phyloP scores from a whole-genome alignment of 2,329 filamentous ascomycete genomes.

The Arthroderma sp. region DNA sequence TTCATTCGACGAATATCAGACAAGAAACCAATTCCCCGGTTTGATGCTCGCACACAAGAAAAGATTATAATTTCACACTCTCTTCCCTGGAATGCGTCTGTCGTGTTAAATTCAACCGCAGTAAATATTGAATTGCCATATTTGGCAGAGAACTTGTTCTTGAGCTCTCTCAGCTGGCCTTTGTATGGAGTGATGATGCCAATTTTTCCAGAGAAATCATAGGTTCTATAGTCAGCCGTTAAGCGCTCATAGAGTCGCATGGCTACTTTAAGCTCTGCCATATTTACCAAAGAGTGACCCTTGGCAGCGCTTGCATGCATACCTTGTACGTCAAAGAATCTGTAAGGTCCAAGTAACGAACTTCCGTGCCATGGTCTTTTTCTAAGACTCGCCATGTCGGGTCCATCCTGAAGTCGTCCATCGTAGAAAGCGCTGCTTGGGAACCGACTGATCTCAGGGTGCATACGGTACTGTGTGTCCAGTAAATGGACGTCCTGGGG shows the following conservation, averaged over 20 bases:
- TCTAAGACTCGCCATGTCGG: slow-evolving; percentile 64
- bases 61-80: slow-evolving; percentile 98
- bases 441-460: slow-evolving; percentile 86
- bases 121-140: slow-evolving; percentile 66
- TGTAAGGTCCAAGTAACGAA: slow-evolving; percentile 72
- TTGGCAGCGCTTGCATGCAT: slow-evolving; percentile 67
- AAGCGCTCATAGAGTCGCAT: slow-evolving; percentile 74
- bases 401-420: slow-evolving; percentile 69
- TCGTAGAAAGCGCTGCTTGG: slow-evolving; percentile 91
- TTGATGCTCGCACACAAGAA: slow-evolving; percentile 86
- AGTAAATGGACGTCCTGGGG: slow-evolving; percentile 80
- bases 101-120: slow-evolving; percentile 93
- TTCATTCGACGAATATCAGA: slow-evolving; percentile 98
- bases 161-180: slow-evolving; percentile 72
- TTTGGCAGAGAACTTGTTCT: slow-evolving; percentile 54
- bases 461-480: slow-evolving; percentile 99
- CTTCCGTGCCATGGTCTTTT: slow-evolving; percentile 74
- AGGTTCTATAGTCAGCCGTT: slow-evolving; percentile 53
- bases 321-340: slow-evolving; percentile 93
- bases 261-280: slow-evolving; percentile 73
- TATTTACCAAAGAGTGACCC: slow-evolving; percentile 82
- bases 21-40: slow-evolving; percentile 95
- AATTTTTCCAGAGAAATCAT: slow-evolving; percentile 67
- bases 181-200: slow-evolving; percentile 98
- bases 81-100: slow-evolving; percentile 91